These are phyloP conservation scores for Lactarius sp. DNA, from an alignment of 768 basidiomycete genomes.

Conservation along the genomic window DNA sequence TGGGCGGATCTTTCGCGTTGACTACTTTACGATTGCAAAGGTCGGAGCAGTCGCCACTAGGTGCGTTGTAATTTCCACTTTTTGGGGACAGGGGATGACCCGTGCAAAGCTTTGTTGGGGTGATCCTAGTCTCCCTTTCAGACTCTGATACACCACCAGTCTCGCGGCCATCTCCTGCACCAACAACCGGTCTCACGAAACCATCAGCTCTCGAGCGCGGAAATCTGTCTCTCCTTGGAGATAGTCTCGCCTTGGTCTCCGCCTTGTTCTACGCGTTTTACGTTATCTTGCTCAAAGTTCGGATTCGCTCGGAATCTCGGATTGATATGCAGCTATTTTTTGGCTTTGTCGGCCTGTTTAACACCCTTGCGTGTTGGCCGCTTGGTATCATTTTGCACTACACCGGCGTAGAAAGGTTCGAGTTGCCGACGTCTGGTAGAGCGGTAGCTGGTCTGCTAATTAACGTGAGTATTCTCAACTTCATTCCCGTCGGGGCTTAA, in stretches of 20 bases:
- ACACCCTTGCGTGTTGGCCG: conserved; percentile 71
- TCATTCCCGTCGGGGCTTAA: background rate
- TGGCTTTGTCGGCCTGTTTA: conserved; percentile 89
- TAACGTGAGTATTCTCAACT: conserved; percentile 43
- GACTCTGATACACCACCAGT: conserved; percentile 45
- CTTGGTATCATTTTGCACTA: conserved; percentile 73
- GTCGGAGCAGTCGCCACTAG: conserved; percentile 72
- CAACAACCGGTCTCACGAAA: conserved; percentile 10
- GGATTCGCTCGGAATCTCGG: conserved; percentile 72
- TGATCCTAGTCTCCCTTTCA: conserved; percentile 82
- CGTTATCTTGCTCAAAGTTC: conserved; percentile 84
- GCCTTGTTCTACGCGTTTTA: conserved; percentile 88
- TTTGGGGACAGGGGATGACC: background rate
- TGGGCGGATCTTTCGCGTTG: conserved; percentile 78
- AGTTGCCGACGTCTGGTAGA: conserved; percentile 53
- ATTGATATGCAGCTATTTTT: conserved; percentile 95
- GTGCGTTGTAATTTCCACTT: conserved; percentile 38
- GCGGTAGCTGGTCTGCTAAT: conserved; percentile 47
- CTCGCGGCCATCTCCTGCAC: conserved; percentile 11
- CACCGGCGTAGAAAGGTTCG: conserved; percentile 66
- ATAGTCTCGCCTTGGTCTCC: conserved; percentile 78
- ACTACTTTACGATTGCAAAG: conserved; percentile 68
- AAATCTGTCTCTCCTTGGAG: conserved; percentile 51
- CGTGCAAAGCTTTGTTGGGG: conserved; percentile 63
- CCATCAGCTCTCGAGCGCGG: conserved; percentile 23